Evolutionary conservation across 2,329 filamentous ascomycete species (phyloP).

Genomic region (Penicillium crustosum): DNA sequence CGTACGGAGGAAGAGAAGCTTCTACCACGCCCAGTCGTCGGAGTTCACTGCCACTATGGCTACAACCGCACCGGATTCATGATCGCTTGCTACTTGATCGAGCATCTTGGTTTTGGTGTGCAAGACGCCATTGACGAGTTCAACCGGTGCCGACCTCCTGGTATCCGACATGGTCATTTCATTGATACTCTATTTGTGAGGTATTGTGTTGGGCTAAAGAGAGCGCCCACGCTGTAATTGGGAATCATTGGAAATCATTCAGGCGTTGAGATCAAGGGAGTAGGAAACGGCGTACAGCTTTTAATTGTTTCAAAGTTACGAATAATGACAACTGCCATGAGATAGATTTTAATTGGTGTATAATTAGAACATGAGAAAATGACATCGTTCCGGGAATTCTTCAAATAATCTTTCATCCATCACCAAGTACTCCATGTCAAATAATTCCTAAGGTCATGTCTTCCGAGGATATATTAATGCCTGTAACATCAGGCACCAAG

Average conservation of each 20-base stretch:
- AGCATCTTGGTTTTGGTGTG: slow-evolving; percentile 69
- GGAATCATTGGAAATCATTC: slow-evolving; percentile 8
- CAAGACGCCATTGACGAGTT: slow-evolving; percentile 80
- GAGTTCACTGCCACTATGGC: slow-evolving; percentile 92
- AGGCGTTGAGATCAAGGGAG: slow-evolving; percentile 12
- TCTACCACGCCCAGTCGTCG: slow-evolving; percentile 56
- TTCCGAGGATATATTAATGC: not conserved
- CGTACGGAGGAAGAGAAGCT: slow-evolving; percentile 39
- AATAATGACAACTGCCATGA: slow-evolving; percentile 9
- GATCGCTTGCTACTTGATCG: slow-evolving; percentile 85
- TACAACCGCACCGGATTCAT: slow-evolving; percentile 95
- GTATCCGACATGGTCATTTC: slow-evolving; percentile 88
- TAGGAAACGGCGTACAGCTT: slow-evolving; percentile 4
- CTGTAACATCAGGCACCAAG: slow-evolving; percentile 13
- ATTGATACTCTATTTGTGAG: slow-evolving; percentile 78
- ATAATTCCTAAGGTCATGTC: not conserved
- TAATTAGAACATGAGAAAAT: not conserved
- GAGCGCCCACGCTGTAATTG: slow-evolving; percentile 41
- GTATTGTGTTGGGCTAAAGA: slow-evolving; percentile 60
- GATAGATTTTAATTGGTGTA: slow-evolving; percentile 6
- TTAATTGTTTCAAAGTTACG: slow-evolving; percentile 12
- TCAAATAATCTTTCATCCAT: not conserved
- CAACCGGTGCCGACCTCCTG: slow-evolving; percentile 68
- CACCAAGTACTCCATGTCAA: not conserved
- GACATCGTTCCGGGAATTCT: not conserved